Percentiles rank a stretch among this genome's conserved stretches.
Conservation (phyloP, 139 green algal genomes). For the Desmodesmus armatus region DNA sequence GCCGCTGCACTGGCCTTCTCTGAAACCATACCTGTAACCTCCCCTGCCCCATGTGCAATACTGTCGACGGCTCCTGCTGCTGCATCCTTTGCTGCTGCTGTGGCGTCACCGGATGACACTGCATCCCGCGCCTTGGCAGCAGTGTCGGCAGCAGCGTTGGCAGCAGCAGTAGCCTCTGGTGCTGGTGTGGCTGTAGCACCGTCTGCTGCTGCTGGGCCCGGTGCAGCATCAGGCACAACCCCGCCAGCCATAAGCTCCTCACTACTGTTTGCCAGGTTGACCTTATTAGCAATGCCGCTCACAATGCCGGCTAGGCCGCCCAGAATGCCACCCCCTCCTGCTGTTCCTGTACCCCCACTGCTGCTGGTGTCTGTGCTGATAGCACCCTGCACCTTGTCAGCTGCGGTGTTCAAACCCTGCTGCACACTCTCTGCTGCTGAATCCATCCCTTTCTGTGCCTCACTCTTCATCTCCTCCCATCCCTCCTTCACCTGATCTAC, state of each 20-base stretch:
- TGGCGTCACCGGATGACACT: not conserved
- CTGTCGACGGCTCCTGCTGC: too few species aligned
- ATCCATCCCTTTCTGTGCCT: not conserved
- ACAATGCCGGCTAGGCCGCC: conserved; percentile 3
- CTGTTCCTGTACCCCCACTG: not conserved
- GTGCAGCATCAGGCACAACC: conserved; percentile 14
- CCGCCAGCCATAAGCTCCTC: conserved; percentile 41
- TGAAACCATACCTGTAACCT: too few species aligned
- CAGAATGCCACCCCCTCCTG: conserved; percentile 6
- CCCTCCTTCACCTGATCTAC: not conserved
- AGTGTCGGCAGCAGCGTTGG: conserved; percentile 1
- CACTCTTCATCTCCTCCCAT: not conserved
- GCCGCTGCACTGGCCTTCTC: too few species aligned
- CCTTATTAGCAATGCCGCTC: conserved; percentile 39
- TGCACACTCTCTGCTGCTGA: not conserved
- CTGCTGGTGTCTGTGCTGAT: not conserved
- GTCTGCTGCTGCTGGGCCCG: conserved; percentile 22
- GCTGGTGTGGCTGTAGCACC: conserved; percentile 20
- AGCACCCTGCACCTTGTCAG: not conserved
- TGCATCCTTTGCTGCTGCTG: not conserved
- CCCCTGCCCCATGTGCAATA: too few species aligned
- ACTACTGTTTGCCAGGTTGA: conserved; percentile 34
- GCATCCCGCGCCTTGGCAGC: not conserved
- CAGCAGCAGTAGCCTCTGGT: not conserved
- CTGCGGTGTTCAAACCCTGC: not conserved